A percentile compares a stretch with the other conserved stretches of the same genome.
Evolutionary conservation across 176 grass and related monocot species (phyloP).

Genomic region (Saccharum spontaneum): DNA sequence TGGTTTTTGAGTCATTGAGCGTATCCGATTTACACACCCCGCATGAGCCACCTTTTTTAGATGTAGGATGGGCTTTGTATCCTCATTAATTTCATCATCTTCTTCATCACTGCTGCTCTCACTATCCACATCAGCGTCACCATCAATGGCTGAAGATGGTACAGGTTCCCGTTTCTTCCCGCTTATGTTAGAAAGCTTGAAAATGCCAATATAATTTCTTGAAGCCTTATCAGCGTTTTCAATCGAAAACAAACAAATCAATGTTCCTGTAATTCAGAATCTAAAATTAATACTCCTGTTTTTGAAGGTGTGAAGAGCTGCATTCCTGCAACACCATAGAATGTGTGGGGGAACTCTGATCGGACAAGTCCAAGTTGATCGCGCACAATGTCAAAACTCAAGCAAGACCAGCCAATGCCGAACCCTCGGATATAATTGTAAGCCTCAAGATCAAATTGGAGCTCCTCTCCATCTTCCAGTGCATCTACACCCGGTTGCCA

Average conservation of each 20-base stretch:
- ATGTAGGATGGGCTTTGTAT: conserved; percentile 63
- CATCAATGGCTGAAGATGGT: conserved; percentile 56
- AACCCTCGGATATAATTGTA: conserved; percentile 89
- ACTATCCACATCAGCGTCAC: conserved; percentile 63
- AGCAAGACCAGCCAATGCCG: conserved; percentile 79
- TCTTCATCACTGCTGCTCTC: conserved; percentile 82
- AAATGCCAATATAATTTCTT: conserved; percentile 83
- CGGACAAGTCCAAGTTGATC: conserved; percentile 83
- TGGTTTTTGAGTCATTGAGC: conserved; percentile 78
- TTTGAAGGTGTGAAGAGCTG: conserved; percentile 34
- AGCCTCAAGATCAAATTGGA: conserved; percentile 83
- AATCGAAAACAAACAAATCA: neutral
- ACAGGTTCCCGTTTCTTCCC: conserved; percentile 82
- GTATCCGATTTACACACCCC: conserved; percentile 82
- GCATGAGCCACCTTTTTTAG: conserved; percentile 80
- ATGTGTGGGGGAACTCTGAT: conserved; percentile 79
- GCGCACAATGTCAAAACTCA: conserved; percentile 83
- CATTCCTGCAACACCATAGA: conserved; percentile 86
- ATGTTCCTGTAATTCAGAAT: neutral
- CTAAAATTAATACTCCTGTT: neutral
- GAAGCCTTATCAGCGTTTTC: conserved; percentile 59
- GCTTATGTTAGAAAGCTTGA: conserved; percentile 83
- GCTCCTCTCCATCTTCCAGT: conserved; percentile 91
- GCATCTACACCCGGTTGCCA: conserved; percentile 86
- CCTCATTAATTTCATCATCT: conserved; percentile 56